Evolutionary conservation across 768 basidiomycete species (phyloP).

Genomic region (Termitomyces sp.): DNA sequence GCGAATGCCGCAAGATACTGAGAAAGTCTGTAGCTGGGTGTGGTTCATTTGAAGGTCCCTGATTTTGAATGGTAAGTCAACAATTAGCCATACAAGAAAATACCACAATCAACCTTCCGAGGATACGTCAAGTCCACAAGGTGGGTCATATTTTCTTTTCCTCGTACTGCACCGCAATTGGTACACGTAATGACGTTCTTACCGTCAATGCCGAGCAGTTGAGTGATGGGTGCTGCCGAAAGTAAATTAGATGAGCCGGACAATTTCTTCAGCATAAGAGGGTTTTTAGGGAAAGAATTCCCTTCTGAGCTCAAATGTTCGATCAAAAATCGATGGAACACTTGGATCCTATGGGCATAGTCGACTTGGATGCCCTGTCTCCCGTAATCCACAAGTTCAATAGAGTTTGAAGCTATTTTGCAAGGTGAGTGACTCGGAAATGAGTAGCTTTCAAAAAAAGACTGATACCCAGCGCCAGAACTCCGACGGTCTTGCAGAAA

Average conservation of each 20-base stretch:
- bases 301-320: slow-evolving; percentile 80
- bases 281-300: slow-evolving; percentile 57
- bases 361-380: slow-evolving; percentile 67
- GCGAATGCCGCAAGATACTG: slow-evolving; percentile 64
- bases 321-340: slow-evolving; percentile 90
- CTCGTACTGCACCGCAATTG: slow-evolving; percentile 63
- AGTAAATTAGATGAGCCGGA: slow-evolving; percentile 19
- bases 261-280: slow-evolving; percentile 34
- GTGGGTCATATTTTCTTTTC: slow-evolving; percentile 78
- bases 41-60: slow-evolving; percentile 32
- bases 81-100: neutral
- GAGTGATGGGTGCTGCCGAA: slow-evolving; percentile 71
- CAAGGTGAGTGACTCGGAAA: neutral
- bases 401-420: slow-evolving; percentile 57
- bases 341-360: slow-evolving; percentile 87
- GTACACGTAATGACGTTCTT: slow-evolving; percentile 71
- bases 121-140: slow-evolving; percentile 86
- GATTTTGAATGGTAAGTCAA: neutral
- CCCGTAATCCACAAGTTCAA: slow-evolving; percentile 88
- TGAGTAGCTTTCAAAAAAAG: slow-evolving; percentile 4
- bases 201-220: slow-evolving; percentile 77
- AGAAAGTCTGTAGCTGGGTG: slow-evolving; percentile 46
- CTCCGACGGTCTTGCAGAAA: slow-evolving; percentile 90
- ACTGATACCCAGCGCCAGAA: slow-evolving; percentile 71
- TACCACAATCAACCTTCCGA: slow-evolving; percentile 51